Evolutionary conservation across 768 basidiomycete genomes (phyloP).

Genomic region (Leucosporidium yakuticum): DNA sequence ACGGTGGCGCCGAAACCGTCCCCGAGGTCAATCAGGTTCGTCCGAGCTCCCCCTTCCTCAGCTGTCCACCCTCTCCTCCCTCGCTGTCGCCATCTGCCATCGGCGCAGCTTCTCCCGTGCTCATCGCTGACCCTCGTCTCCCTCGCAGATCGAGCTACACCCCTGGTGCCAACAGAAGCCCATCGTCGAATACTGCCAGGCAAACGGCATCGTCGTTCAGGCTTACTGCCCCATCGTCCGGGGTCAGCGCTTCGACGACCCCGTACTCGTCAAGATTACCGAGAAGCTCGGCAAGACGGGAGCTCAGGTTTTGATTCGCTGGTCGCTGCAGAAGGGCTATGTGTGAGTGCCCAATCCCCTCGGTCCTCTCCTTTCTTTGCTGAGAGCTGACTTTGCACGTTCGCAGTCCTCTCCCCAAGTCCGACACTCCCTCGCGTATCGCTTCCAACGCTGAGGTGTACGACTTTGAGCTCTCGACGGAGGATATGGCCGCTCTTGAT

Average conservation of each 20-base stretch:
- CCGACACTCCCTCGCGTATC: conserved; percentile 60
- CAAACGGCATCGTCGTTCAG: conserved; percentile 59
- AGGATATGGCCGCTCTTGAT: conserved; percentile 64
- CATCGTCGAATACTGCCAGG: conserved; percentile 57
- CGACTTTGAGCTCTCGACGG: conserved; percentile 62
- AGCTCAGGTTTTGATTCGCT: conserved; percentile 49
- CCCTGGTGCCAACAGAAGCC: conserved; percentile 64
- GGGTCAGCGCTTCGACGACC: conserved; percentile 45
- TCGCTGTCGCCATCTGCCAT: no score
- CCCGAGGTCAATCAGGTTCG: conserved; percentile 53
- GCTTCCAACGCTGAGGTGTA: conserved; percentile 61
- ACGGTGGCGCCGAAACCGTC: conserved; percentile 58
- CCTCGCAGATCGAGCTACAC: conserved; percentile 47
- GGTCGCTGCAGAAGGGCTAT: conserved; percentile 48
- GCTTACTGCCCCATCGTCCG: conserved; percentile 73
- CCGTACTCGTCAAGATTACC: conserved; percentile 54
- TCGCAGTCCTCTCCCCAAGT: conserved; percentile 70
- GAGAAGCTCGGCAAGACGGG: conserved; percentile 41
- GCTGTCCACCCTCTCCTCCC: conserved; percentile 32
- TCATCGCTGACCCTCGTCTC: background rate
- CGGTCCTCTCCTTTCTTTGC: background rate
- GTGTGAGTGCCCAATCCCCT: conserved; percentile 6
- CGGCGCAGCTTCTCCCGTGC: no score
- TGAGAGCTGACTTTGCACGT: background rate
- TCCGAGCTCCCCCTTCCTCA: background rate